Evolutionary conservation across 1,139 yeast genomes (phyloP).

Genomic region (Waltiozyma sp.): DNA sequence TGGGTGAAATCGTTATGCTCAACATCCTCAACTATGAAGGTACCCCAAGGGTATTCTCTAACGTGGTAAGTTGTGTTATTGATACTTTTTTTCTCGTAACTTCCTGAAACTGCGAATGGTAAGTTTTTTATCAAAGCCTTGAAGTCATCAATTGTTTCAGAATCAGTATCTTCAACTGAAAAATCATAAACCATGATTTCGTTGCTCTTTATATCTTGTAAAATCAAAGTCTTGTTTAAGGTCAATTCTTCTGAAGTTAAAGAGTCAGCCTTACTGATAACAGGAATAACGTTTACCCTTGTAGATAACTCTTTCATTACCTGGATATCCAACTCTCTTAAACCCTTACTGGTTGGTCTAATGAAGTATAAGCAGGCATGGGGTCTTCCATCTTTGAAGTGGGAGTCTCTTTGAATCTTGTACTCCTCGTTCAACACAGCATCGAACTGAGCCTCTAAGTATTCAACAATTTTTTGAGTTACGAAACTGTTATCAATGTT

Average conservation of each 20-base stretch:
- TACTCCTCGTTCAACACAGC: constrained; percentile 46
- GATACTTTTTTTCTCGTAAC: constrained; percentile 24
- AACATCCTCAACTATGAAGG: constrained; percentile 38
- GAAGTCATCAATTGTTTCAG: constrained; percentile 21
- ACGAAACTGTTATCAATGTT: constrained; percentile 24
- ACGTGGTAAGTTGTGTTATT: constrained; percentile 23
- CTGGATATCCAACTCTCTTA: constrained; percentile 34
- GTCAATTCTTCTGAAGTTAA: constrained; percentile 37
- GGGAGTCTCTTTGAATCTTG: constrained; percentile 45
- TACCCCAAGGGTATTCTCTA: constrained; percentile 37
- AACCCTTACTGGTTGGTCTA: constrained; percentile 44
- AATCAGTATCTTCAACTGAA: constrained; percentile 3
- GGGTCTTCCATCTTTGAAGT: constrained; percentile 44
- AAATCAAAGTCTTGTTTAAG: constrained; percentile 32
- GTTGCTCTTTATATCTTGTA: constrained; percentile 31
- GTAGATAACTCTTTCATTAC: constrained; percentile 39
- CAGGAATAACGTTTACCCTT: constrained; percentile 46
- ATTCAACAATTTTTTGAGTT: constrained; percentile 33
- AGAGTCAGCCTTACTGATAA: constrained; percentile 47
- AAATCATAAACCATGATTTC: constrained; percentile 43
- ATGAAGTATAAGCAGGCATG: constrained; percentile 56
- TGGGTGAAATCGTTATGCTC: constrained; percentile 52
- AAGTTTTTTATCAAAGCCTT: constrained; percentile 25
- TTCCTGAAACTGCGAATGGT: constrained; percentile 39
- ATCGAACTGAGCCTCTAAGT: constrained; percentile 46